phyloP scores from a whole-genome alignment of 257 asterid genomes.

The Anisodus acutangulus region DNA sequence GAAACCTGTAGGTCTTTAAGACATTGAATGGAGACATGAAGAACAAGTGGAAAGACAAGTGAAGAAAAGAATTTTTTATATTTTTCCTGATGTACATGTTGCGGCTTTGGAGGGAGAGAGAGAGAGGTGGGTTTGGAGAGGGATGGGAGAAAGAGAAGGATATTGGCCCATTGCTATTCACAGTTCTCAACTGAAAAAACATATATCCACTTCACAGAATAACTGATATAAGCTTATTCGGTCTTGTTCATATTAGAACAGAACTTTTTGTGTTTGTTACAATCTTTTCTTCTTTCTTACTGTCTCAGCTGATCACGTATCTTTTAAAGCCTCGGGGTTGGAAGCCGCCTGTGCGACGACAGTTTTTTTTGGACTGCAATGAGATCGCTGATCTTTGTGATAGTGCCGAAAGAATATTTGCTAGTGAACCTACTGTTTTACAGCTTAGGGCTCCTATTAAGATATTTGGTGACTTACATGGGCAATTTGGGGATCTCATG shows the following conservation, averaged over 20 bases:
- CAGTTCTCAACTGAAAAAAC: neutral
- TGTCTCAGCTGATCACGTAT: constrained; percentile 79
- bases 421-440: constrained; percentile 88
- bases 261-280: neutral
- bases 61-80: neutral
- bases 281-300: constrained; percentile 13
- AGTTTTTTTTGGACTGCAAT: constrained; percentile 95
- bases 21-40: neutral
- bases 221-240: neutral
- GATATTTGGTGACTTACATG: constrained; percentile 98
- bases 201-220: neutral
- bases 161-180: neutral
- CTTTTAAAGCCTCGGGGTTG: constrained; percentile 98
- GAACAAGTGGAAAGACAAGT: constrained; percentile 7
- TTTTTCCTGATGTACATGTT: neutral
- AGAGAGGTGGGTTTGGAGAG: constrained; percentile 7
- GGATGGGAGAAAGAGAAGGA: neutral
- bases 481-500: constrained; percentile 99
- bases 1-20: constrained; percentile 11
- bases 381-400: constrained; percentile 99
- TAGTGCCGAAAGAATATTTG: constrained; percentile 89
- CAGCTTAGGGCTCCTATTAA: constrained; percentile 97
- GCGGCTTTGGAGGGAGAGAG: neutral
- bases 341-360: constrained; percentile 98
- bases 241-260: neutral